phyloP scores from a whole-genome alignment of 2,329 filamentous ascomycete genomes.

The Epichloe typhina region DNA sequence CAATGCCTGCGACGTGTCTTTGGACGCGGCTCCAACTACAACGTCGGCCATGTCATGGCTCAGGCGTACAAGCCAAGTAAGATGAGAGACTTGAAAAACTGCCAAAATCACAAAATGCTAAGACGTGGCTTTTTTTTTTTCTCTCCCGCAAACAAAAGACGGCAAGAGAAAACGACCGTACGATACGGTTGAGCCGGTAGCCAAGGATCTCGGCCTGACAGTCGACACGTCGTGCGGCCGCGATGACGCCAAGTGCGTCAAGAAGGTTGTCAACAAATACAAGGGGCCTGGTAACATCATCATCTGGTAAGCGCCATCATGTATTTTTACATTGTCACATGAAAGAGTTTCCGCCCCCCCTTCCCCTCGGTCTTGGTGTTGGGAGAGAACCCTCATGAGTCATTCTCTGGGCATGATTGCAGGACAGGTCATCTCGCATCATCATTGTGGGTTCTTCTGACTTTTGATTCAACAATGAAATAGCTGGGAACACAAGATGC shows the following conservation, averaged over 20 bases:
- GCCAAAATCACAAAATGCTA: neutral
- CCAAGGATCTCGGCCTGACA: constrained; percentile 38
- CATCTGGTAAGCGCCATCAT: constrained; percentile 30
- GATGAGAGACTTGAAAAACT: neutral
- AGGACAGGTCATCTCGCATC: too few relatives aligned
- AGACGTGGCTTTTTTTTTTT: neutral
- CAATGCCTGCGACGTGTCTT: constrained; percentile 48
- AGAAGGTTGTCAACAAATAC: constrained; percentile 33
- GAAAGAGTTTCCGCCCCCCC: too few relatives aligned
- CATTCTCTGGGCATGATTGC: too few relatives aligned
- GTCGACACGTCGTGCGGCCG: constrained; percentile 44
- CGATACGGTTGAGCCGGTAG: constrained; percentile 43
- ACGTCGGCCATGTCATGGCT: constrained; percentile 47
- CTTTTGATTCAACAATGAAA: neutral
- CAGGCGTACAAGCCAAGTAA: constrained; percentile 35
- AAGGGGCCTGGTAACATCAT: constrained; percentile 40
- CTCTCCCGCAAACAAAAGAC: constrained; percentile 17
- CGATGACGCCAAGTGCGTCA: constrained; percentile 41
- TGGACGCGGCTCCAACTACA: constrained; percentile 33
- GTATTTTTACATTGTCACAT: neutral
- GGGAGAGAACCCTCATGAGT: too few relatives aligned
- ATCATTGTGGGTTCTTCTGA: neutral
- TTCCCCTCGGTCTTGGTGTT: too few relatives aligned
- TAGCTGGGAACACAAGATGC: constrained; percentile 44
- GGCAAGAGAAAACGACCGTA: constrained; percentile 39